Base-by-base conservation (phyloP, 805 yeast genomes). In the Metschnikowia rubicola region DNA sequence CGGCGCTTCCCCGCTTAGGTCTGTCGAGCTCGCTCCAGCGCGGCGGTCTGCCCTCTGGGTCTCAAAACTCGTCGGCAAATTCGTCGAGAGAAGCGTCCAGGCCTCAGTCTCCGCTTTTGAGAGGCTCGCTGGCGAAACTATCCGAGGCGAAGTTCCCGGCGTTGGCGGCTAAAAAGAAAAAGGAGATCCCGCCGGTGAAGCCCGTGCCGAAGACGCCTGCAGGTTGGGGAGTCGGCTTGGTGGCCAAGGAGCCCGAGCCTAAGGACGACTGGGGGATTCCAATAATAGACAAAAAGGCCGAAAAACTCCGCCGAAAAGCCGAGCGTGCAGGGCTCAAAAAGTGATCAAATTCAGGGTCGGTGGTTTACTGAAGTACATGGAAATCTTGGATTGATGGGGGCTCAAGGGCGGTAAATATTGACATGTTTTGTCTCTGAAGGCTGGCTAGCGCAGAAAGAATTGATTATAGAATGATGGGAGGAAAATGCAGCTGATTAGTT, bases 151-250 rank as follows among this genome's bases (percentile, higher is more conserved):
- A 75, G 51, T 78, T 81, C 58, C 86, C 87, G 3, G 72, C 79
- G 0, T 61, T 77, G 33, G 67, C 36, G 15, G 48, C 64, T 49
- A 77, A 75, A 58, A 58, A 64, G 41, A 68, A 66, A 48, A 65
- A 57, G 47, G 55, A 51, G 8, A 71, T 78, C 44, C 88, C 90
- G 2, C 72, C 86, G 35, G 87, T 85, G 4, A 81, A 80, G 40
- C 80, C 83, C 8, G 63, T 74, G 2, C 45, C 47, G 12, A 39
- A 50, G 17, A 45, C 50, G 4, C 30, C 51, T 8, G 42, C 55
- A 3, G 41, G 48, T 6, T 56, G 60, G 60, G 58, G 57, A 12
- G 48, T 35, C 19, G 53, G 55, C 5, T 43, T 51, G 34, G 38
- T 47, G 8, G 35, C 48, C 2, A 39, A 46, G 4, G 48, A 40